Percentiles rank a stretch among this genome's conserved stretches.
Evolutionary conservation across 306 rosid species (phyloP).

Genomic region (Lathyrus sativus): DNA sequence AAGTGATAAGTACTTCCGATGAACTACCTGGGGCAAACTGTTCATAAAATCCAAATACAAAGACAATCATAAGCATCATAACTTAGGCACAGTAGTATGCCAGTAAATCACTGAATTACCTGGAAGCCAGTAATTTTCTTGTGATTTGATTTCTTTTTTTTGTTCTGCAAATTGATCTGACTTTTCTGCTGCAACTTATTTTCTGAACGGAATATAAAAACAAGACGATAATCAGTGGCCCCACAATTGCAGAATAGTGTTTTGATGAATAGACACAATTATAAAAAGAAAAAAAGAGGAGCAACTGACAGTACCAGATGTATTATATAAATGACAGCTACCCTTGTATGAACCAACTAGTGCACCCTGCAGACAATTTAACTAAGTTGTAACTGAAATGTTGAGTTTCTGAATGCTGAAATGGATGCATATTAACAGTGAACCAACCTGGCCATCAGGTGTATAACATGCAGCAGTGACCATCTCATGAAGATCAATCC

Average conservation of each 20-base stretch:
- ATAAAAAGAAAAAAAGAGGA: background rate
- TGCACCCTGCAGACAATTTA: slow-evolving; percentile 73
- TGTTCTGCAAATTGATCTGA: slow-evolving; percentile 91
- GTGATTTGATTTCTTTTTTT: slow-evolving; percentile 87
- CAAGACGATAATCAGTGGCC: slow-evolving; percentile 30
- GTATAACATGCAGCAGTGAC: slow-evolving; percentile 99
- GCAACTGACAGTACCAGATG: slow-evolving; percentile 64
- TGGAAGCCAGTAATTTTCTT: slow-evolving; percentile 98
- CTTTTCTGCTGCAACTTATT: slow-evolving; percentile 82
- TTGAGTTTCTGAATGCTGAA: background rate
- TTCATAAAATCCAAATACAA: slow-evolving; percentile 41
- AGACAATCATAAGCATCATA: slow-evolving; percentile 27
- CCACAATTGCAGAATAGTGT: slow-evolving; percentile 28
- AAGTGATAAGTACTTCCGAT: slow-evolving; percentile 85
- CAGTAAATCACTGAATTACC: slow-evolving; percentile 55
- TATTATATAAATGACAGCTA: slow-evolving; percentile 82
- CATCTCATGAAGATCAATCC: slow-evolving; percentile 97
- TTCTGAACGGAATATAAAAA: slow-evolving; percentile 52
- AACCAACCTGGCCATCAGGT: slow-evolving; percentile 98
- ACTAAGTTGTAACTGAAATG: slow-evolving; percentile 34
- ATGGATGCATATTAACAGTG: slow-evolving; percentile 30
- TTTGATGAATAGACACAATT: background rate
- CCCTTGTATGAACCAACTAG: slow-evolving; percentile 95
- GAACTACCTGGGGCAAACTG: slow-evolving; percentile 99
- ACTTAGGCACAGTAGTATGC: slow-evolving; percentile 32